phyloP scores from a whole-genome alignment of 169 alveolate species.

The Sarcocystis neurona region DNA sequence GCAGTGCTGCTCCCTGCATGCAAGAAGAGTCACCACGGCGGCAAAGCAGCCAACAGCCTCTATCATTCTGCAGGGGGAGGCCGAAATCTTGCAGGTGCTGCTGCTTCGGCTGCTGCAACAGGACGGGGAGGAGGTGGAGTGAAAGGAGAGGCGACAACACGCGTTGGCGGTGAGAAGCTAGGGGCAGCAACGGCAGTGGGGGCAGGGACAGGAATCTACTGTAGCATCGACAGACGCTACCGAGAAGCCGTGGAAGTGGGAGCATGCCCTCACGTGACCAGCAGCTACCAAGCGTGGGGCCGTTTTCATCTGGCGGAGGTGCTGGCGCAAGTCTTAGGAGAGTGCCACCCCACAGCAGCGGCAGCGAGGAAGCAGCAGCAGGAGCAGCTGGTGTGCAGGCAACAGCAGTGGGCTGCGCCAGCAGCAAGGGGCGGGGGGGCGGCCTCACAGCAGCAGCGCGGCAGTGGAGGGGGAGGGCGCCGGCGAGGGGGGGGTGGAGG shows the following conservation, averaged over 20 bases:
- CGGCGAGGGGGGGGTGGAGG: too few species aligned
- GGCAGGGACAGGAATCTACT: not conserved
- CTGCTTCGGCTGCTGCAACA: not conserved
- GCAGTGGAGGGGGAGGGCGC: too few species aligned
- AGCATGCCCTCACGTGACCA: conserved; percentile 44
- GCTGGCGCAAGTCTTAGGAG: conserved; percentile 38
- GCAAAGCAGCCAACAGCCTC: not conserved
- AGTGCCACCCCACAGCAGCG: not conserved
- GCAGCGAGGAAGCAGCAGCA: too few species aligned
- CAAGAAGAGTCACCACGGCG: not conserved
- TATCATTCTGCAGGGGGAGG: not conserved
- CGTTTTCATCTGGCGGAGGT: conserved; percentile 32
- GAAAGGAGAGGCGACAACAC: not conserved
- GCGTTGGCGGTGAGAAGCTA: too few species aligned
- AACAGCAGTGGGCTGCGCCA: too few species aligned
- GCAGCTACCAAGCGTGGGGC: conserved; percentile 22
- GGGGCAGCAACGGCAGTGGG: not conserved
- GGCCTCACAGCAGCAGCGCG: too few species aligned
- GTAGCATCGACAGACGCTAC: not conserved
- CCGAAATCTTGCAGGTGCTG: too few species aligned
- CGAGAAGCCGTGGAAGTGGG: conserved; percentile 3
- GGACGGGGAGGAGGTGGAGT: not conserved
- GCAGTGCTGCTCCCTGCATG: not conserved
- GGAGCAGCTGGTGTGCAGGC: too few species aligned
- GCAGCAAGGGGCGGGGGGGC: too few species aligned